Base-by-base conservation (phyloP, 108 stramenopile species). In the Pseudonitzschia pungens region DNA sequence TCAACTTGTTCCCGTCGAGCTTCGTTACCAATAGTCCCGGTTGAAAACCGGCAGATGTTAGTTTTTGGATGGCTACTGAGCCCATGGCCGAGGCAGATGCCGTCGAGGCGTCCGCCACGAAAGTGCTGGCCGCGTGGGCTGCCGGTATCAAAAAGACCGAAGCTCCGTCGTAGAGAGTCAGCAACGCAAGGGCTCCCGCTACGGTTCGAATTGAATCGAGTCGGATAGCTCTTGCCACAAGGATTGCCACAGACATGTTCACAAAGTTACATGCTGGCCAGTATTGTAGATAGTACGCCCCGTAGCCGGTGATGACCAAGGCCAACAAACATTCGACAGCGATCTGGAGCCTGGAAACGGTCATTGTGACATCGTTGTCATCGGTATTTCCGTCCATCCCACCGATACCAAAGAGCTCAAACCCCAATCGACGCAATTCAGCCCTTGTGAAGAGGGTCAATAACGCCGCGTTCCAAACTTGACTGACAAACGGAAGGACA, bases 241-340 rank as follows among this genome's bases (percentile, higher is more conserved):
- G 71, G 7, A 83, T 78, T n/a, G 83, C 83, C 48, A 86, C 40
- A 20, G 83, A 72, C 69, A 82, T 70, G 41, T 86, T 86, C 45
- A 83, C 81, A 59, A 83, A 83, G 70, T 86, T 86, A 41, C 79
- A 81, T 27, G 83, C 74, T 41, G 83, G 85, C 81, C 83, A 83
- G 20, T 44, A 41, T 29, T 69, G 59, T 0, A 78, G 55, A 21
- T 31, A 64, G 41, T 45, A 76, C 21, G 74, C 79, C 12, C 60
- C 60, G 50, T 36, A 56, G 15, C 36, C 60, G 15, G 74, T 71
- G 52, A 75, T 56, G 14, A 21, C 8, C 26, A 72, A 27, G 0
- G 79, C 79, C 18, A 70, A 18, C 0, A 41, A 20, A 33, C 74
- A 71, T 55, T 77, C 76, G 14, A 32, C 22, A 26, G 15, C 56